phyloP scores from a whole-genome alignment of 2,329 filamentous ascomycete genomes.

The Orbilia brochopaga region DNA sequence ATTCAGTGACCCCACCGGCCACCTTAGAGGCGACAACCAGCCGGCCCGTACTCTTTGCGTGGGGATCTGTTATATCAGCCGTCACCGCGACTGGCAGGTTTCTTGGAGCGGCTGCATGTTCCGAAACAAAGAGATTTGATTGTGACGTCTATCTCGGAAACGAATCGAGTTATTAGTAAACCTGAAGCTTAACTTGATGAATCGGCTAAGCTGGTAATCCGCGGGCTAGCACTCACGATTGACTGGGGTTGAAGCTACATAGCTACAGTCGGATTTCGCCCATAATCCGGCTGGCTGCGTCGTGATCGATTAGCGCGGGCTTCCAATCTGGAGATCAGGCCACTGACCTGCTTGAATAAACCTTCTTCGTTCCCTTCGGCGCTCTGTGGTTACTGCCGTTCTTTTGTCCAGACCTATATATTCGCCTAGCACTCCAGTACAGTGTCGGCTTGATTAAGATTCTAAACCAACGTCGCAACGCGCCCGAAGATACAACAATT shows the following conservation, averaged over 20 bases:
- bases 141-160: neutral
- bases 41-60: neutral
- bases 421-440: no score
- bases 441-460: no score
- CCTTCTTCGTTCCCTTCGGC: constrained; percentile 8
- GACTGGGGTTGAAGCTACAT: neutral
- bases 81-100: neutral
- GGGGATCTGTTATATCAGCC: neutral
- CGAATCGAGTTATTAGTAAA: constrained; percentile 4
- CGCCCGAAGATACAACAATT: constrained; percentile 13
- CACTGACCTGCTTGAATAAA: constrained; percentile 35
- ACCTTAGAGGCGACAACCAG: neutral
- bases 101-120: neutral
- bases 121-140: neutral
- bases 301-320: constrained; percentile 17
- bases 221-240: constrained; percentile 11
- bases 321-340: constrained; percentile 34
- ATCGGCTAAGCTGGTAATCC: neutral
- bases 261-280: neutral
- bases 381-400: neutral
- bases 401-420: no score
- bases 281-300: constrained; percentile 1
- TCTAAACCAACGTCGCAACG: constrained; percentile 3
- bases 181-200: neutral
- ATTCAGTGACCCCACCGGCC: neutral